Base-by-base conservation (phyloP, 1,284 basidiomycete genomes). In the Marasmius sp. region DNA sequence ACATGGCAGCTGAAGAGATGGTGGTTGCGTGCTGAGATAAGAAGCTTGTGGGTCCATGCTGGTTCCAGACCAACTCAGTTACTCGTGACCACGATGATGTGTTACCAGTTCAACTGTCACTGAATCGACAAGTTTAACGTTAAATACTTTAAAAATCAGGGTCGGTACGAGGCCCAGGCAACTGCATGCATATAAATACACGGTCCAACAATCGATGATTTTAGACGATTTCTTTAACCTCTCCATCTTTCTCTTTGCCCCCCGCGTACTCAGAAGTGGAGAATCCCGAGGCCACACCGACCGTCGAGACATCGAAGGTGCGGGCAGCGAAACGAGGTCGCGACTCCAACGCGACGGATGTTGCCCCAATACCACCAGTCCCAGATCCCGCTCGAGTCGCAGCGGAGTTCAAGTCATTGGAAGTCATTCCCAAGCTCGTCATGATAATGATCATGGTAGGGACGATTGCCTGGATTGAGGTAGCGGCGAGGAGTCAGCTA, bases 381-480 rank as follows among this genome's bases (percentile, higher is more conserved):
- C 52, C 52, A 37, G 39, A 57, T 11, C 37, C 43, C n/a, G 39
- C 55, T 7, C 45, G 45, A n/a, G 45, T 47, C 14, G 16, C n/a
- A 10, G 36, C 34, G 22, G 55, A 45, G 18, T 58, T 57, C 22
- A 61, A 41, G 34, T 75, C 74, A 60, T 67, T 71, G 11, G 74
- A 69, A 9, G 74, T 74, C 22, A 75, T 65, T 38, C 71, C 70
- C 50, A 75, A 67, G 49, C 66, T 72, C 14, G 73, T 70, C 61
- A 75, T 68, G 50, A 75, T 68, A 58, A 75, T 72, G 66, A 75
- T 75, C 66, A 70, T 70, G 9, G 73, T 75, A 6, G 74, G 74
- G 0, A 70, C 68, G 41, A 75, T 75, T 7, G 71, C 72, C 45
- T 47, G n/a, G 16, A n/a, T 60, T 37, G 22, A 36, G 34, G 38